These are phyloP conservation scores for Plenodomus biglobosus DNA, from an alignment of 2,329 filamentous ascomycete genomes.

Conservation along the genomic window DNA sequence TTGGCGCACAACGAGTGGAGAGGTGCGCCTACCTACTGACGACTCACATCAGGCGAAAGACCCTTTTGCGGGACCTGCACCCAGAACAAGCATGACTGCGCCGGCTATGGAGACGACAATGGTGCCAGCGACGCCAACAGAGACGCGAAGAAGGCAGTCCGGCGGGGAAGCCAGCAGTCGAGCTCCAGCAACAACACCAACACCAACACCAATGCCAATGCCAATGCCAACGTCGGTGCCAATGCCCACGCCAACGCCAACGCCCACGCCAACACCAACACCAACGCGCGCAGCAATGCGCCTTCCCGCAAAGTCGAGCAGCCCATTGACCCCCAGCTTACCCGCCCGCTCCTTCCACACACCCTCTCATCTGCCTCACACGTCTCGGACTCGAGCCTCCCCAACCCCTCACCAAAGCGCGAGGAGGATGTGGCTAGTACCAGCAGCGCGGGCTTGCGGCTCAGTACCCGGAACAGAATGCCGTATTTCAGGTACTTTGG, in stretches of 20 bases:
- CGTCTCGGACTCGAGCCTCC: constrained; percentile 23
- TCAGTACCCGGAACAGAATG: constrained; percentile 64
- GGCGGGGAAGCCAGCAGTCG: constrained; percentile 17
- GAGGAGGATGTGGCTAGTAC: constrained; percentile 14
- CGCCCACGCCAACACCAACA: neutral
- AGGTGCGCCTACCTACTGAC: constrained; percentile 7
- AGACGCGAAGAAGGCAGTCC: constrained; percentile 23
- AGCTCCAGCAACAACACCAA: constrained; percentile 10
- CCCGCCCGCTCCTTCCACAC: constrained; percentile 29
- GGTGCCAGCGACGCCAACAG: constrained; percentile 18
- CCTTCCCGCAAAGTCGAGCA: constrained; percentile 19
- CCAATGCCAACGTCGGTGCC: neutral
- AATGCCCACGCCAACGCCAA: neutral
- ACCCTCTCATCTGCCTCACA: constrained; percentile 22
- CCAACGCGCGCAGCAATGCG: constrained; percentile 7
- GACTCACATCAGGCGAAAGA: constrained; percentile 39
- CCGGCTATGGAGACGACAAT: constrained; percentile 49
- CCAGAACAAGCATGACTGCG: constrained; percentile 53
- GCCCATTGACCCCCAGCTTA: constrained; percentile 27
- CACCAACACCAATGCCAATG: no score
- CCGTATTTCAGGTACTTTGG: constrained; percentile 92
- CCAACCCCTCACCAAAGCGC: constrained; percentile 19
- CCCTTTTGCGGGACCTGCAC: constrained; percentile 51
- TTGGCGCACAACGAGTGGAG: neutral
- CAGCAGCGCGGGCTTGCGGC: constrained; percentile 33